These are phyloP conservation scores for Rhizopogon roseolus DNA, from an alignment of 768 basidiomycete genomes.

Conservation along the genomic window DNA sequence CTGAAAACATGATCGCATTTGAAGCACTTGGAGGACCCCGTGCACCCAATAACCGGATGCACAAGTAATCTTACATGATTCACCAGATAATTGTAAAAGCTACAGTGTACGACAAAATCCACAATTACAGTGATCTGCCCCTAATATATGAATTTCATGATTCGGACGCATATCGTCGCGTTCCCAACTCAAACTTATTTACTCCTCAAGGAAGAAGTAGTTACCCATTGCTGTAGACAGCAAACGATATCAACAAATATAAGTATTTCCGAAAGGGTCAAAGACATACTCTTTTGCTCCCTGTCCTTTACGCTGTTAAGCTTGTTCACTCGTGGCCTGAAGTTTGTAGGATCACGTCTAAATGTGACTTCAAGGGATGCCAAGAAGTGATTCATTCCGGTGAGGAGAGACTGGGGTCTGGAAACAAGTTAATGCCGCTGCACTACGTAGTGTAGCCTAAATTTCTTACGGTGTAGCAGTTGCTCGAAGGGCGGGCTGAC, in stretches of 20 bases:
- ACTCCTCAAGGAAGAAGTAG: conserved; percentile 93
- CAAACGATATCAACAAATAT: conserved; percentile 6
- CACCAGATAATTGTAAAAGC: neutral
- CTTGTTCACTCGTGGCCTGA: conserved; percentile 86
- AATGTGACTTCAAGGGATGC: conserved; percentile 96
- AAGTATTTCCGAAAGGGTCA: neutral
- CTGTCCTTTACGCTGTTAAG: conserved; percentile 79
- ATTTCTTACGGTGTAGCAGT: conserved; percentile 82
- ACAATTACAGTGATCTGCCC: neutral
- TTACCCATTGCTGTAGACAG: conserved; percentile 60
- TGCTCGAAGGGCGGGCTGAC: conserved; percentile 79
- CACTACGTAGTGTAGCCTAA: neutral
- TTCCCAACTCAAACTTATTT: conserved; percentile 10
- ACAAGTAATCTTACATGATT: neutral
- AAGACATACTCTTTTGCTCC: conserved; percentile 71
- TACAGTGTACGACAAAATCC: neutral
- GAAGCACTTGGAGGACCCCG: conserved; percentile 14
- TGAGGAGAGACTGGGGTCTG: conserved; percentile 89
- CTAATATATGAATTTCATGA: neutral
- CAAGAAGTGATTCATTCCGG: conserved; percentile 98
- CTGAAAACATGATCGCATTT: neutral
- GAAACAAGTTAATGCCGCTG: conserved; percentile 1
- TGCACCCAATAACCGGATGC: conserved; percentile 8
- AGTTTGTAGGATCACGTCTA: conserved; percentile 95
- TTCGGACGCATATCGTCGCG: neutral